Base-by-base conservation (phyloP, 306 rosid genomes). In the Dalbergia cochinchinensis region DNA sequence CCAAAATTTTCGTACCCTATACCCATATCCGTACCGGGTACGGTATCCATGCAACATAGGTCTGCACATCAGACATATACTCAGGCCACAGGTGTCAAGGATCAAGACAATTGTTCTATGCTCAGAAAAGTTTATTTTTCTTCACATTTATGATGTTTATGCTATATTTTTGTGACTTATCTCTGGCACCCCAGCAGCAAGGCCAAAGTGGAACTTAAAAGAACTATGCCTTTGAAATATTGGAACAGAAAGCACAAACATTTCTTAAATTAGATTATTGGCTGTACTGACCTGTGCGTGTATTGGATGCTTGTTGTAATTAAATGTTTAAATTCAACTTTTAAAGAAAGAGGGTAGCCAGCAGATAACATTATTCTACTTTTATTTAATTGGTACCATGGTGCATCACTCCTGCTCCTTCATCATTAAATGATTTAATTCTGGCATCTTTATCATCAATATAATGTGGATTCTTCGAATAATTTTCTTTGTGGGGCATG, bases 391-490 rank as follows among this genome's bases (percentile, higher is more conserved):
- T 15, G 71, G 48, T 31, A 82, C 55, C 50, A 18, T 70, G 59
- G 57, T 55, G 26, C 45, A 67, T 59, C 42, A 64, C 77, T 31
- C 41, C 60, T 54, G 65, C 70, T 73, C 41, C 18, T 67, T 85
- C 79, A 69, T 82, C 58, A 74, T 63, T 45, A 39, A 51, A 37
- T 39, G 57, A 62, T 82, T 69, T 79, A 61, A 53, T 59, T 42
- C 57, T 55, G 69, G 54, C 82, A 75, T 82, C 77, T 34, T 50
- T 82, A 82, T 65, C 48, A 82, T 74, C 48, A 68, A 53, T 62
- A 31, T 42, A 42, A 26, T 48, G 79, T 65, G 62, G 69, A 60
- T 74, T 76, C 53, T 47, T 74, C 69, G 62, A 41, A 68, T 67
- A 39, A 48, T 60, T 74, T 42, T 81, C 63, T 48, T 22, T 68